Percentiles rank a stretch among this genome's conserved stretches.
These are phyloP conservation scores for Linnemannia elongata DNA, from an alignment of 192 early-diverging fungal species.

Conservation along the genomic window DNA sequence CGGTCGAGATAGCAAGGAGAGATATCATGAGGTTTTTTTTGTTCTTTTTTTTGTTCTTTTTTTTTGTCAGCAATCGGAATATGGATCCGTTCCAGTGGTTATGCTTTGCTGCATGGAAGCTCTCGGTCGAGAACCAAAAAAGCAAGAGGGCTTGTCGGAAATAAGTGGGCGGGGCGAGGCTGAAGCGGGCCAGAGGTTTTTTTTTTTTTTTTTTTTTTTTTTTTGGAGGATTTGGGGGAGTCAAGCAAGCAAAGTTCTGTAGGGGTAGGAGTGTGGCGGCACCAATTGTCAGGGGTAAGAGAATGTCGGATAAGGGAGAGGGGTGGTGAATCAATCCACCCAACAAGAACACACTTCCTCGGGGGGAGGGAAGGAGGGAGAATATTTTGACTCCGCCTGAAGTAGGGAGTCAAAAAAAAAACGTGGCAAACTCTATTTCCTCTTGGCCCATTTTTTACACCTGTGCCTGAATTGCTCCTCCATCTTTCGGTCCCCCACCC, in stretches of 20 bases:
- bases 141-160: background rate
- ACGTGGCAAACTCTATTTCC: slow-evolving; percentile 26
- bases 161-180: background rate
- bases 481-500: too few species aligned
- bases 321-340: background rate
- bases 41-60: background rate
- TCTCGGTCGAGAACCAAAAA: background rate
- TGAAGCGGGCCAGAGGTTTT: background rate
- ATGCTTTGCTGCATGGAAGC: background rate
- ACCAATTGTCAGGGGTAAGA: background rate
- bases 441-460: background rate
- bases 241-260: background rate
- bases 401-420: slow-evolving; percentile 17
- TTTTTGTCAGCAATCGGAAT: background rate
- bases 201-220: too few species aligned
- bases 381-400: slow-evolving; percentile 8
- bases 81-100: background rate
- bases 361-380: background rate
- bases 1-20: background rate
- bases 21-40: background rate
- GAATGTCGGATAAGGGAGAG: background rate
- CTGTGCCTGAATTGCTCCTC: background rate
- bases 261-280: background rate
- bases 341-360: background rate
- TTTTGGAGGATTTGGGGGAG: too few species aligned